Percentiles rank a stretch among this genome's conserved stretches.
Conservation (phyloP, 352 stramenopile genomes). For the Phytophthora pseudosyringae region DNA sequence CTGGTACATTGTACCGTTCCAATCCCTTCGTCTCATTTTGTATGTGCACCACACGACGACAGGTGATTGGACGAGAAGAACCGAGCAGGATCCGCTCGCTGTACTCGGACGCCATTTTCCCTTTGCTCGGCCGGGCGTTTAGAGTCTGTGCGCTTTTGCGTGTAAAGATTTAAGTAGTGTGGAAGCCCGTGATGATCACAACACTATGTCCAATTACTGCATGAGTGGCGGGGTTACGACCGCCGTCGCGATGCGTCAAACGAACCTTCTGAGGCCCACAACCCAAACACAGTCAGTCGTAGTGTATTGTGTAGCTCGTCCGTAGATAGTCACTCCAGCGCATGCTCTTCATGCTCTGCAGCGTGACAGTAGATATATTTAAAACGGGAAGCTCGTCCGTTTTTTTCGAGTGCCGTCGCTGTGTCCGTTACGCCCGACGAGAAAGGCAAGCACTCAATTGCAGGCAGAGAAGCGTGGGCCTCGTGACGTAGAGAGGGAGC, state of each 20-base stretch:
- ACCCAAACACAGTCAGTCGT: constrained; percentile 7
- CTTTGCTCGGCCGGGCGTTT: not conserved
- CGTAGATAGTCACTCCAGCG: not conserved
- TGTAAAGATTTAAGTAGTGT: not conserved
- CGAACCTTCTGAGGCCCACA: constrained; percentile 54
- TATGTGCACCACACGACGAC: constrained; percentile 10
- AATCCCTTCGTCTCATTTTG: constrained; percentile 13
- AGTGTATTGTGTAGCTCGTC: not conserved
- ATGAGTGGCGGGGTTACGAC: constrained; percentile 43
- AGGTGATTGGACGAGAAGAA: constrained; percentile 32
- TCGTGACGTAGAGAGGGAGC: not conserved
- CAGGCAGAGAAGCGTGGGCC: not conserved
- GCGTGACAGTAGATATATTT: not conserved
- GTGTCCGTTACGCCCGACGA: constrained; percentile 19
- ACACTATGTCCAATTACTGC: constrained; percentile 70
- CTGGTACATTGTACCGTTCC: constrained; percentile 3
- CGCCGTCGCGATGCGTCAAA: constrained; percentile 49
- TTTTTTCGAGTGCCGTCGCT: not conserved
- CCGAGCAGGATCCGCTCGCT: not conserved
- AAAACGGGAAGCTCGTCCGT: constrained; percentile 9
- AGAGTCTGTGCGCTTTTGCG: not conserved
- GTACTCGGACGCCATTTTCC: not conserved
- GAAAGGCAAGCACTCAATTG: constrained; percentile 27
- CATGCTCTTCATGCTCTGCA: not conserved
- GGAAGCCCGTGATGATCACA: constrained; percentile 47